Conservation (phyloP, 2,329 filamentous ascomycete species). For the Fusarium camptoceras region DNA sequence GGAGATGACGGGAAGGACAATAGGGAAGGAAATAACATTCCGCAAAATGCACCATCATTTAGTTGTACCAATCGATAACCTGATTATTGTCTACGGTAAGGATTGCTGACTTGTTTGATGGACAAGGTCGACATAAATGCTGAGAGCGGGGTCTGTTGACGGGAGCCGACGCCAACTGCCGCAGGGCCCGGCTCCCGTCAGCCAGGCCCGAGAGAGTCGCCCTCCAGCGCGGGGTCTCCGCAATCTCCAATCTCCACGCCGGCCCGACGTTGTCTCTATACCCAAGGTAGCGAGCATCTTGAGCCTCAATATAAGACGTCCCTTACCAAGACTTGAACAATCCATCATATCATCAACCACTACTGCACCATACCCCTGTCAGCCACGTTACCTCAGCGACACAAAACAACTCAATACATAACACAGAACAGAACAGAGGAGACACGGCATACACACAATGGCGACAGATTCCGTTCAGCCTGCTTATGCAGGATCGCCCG, state of each 20-base stretch:
- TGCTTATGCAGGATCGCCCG: conserved; percentile 34
- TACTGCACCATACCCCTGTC: not conserved
- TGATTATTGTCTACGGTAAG: not conserved
- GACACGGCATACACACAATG: conserved; percentile 15
- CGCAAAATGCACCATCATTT: too few species aligned
- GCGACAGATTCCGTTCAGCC: conserved; percentile 21
- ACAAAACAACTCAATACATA: not conserved
- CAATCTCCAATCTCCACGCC: conserved; percentile 37
- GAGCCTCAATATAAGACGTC: conserved; percentile 33
- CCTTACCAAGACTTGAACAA: not conserved
- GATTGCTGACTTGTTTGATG: too few species aligned
- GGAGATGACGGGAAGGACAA: not conserved
- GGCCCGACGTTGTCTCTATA: conserved; percentile 14
- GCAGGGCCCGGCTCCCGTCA: conserved; percentile 6
- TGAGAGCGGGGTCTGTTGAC: conserved; percentile 9
- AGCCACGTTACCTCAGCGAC: conserved; percentile 17
- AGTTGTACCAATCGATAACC: too few species aligned
- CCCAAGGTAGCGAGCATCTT: conserved; percentile 10
- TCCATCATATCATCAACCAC: not conserved
- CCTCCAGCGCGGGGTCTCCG: conserved; percentile 37
- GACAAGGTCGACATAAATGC: not conserved
- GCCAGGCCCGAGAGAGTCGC: not conserved
- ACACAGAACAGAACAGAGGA: not conserved
- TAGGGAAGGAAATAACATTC: too few species aligned
- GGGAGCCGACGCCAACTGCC: conserved; percentile 38